Base-by-base conservation (phyloP, 1,139 yeast genomes). In the Meyerozyma guilliermondii region DNA sequence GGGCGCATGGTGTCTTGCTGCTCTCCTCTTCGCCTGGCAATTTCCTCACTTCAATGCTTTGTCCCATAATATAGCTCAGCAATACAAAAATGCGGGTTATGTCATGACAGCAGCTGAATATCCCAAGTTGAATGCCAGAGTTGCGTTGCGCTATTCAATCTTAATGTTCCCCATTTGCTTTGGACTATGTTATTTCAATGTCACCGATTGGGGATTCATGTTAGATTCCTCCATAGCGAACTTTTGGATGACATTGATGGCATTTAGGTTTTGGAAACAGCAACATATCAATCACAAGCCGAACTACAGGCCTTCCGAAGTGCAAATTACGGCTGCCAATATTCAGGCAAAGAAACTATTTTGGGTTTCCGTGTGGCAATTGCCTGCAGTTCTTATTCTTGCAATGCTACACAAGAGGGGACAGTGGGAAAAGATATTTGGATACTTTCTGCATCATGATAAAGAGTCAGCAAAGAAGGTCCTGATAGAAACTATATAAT, bases 401-500 rank as follows among this genome's bases (percentile, higher is more conserved):
- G 98, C 98, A 1, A 89, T 94, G 89, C 62, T 91, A 41, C 98
- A 94, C 63, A 94, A 92, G 63, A 84, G 83, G 59, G 97, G 96
- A 3, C 91, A 91, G 61, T 91, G 97, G 97, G 95, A 88, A 58
- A 78, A 92, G 68, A 56, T 86, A 38, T 60, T 64, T 43, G 48
- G 48, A 11, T 66, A 65, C 43, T 40, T 67, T 16, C 16, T 9
- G n/a, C 10, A 3, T 5, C 33, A 9, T 14, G 20, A 42, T 42
- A 16, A 29, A 10, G 28, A n/a, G 5, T 29, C 18, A 29, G 14
- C 33, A 13, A 29, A 13, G 18, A 29, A 13, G 7, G 33, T 14
- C 33, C 20, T 3, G 33, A n/a, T 29, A 5, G 10, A 13, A 6
- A 8, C 14, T 9, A 13, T 29, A 8, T 13, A 29, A 29, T 27